Evolutionary conservation across 2,329 filamentous ascomycete genomes (phyloP), one percentile per base, ranked within the genome.

Genomic region (Fusarium sarcochroum): DNA sequence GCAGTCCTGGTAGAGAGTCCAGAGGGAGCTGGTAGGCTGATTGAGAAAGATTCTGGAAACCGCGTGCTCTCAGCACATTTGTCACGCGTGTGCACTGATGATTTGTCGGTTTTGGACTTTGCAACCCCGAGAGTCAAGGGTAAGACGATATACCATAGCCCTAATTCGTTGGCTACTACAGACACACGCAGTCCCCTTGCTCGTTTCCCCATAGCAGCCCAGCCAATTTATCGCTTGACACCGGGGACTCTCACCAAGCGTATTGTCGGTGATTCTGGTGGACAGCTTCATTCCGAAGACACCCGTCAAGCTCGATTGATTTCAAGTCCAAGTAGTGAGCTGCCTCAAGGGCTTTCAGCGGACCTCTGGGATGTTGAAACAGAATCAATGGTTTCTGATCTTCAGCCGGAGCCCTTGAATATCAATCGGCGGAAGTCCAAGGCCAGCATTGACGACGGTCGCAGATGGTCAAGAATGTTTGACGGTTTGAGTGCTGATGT

Each of bases 141-240:
- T 34, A 57, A 37, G 40, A 44, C 44, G 3, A 13, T 66, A 10
- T 60, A 68, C 14, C 57, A 65, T 21, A 70, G 49, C 30, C 65
- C 61, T 40, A 20, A 49, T 9, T 61, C 68, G 9, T 30, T 62
- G 50, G 60, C 35, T 21, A 68, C 64, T 14, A 20, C 65, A 6
- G 66, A 66, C 15, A 46, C 51, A n/a, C 54, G 42, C 18, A 74
- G 72, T 5, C 72, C 74, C 6, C 41, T 76, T 44, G 73, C 69
- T 21, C 73, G 70, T 34, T 76, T 76, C n/a, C 74, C 75, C 7
- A 76, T 76, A n/a, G 54, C 64, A n/a, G 50, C 67, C 17, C 58
- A 72, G 20, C 65, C 62, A 44, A 66, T 55, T 23, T 61, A 70
- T 17, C 70, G 74, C 17, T 63, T 76, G 15, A 76, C 73, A 7